Evolutionary conservation across 108 stramenopile genomes (phyloP), one percentile per base, ranked within the genome.

Genomic region (Skeletonema grethae): DNA sequence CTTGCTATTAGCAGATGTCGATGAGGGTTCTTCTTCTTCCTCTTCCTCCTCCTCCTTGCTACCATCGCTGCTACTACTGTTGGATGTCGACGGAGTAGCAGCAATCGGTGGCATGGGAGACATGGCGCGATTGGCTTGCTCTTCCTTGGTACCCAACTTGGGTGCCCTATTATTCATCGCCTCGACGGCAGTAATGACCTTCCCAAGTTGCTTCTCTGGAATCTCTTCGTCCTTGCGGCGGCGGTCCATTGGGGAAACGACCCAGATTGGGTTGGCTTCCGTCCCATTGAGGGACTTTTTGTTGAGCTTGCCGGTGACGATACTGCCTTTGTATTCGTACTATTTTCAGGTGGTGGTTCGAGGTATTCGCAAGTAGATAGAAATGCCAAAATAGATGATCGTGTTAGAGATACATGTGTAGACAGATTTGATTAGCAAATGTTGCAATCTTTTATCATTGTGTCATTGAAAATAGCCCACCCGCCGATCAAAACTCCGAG

Each of bases 211-310:
- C 36, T 61, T 50, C 61, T 78, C 77, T 24, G 70, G 70, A 18
- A 78, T 58, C 32, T 78, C 70, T 30, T 78, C 77, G 64, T 66
- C 71, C 53, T 67, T 78, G 34, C 77, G 77, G 11, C 69, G 70
- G 48, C 77, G 70, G 55, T 71, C 77, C 4, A 57, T 48, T 4
- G 76, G 77, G 43, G 70, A 62, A 35, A 78, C 70, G 15, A 78
- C 65, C 77, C 77, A 78, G 46, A 64, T 22, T 15, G 76, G 69
- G 4, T 69, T 57, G 46, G 62, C 57, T 53, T 48, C 56, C 50
- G 65, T 38, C 31, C 70, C 38, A 22, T 53, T 13, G 13, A 32
- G 28, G 31, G 69, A 61, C 65, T 78, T 78, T 53, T 61, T 65
- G 58, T 31, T 28, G 65, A 78, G 77, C 29, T 71, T 70, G 5